Percentiles rank a stretch among this genome's conserved stretches.
Conservation (phyloP, 2,329 filamentous ascomycete genomes). For the Aspergillus japonicus region DNA sequence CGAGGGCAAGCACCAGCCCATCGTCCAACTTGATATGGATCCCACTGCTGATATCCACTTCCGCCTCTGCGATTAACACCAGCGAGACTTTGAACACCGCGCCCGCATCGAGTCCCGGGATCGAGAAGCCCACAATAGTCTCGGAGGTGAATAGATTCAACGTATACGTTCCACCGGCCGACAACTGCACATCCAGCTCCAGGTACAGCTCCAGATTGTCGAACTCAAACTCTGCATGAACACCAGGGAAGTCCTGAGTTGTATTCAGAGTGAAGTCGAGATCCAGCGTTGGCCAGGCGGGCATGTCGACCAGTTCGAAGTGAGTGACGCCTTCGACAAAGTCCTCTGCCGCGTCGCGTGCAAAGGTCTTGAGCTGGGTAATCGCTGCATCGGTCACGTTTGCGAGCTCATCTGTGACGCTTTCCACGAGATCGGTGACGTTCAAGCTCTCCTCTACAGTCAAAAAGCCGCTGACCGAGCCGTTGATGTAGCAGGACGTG, state of each 20-base stretch:
- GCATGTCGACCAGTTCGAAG: conserved; percentile 1
- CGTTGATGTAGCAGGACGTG: conserved; percentile 10
- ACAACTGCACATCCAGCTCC: conserved; percentile 9
- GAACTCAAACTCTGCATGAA: conserved; percentile 5
- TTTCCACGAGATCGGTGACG: not conserved
- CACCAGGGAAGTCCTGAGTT: not conserved
- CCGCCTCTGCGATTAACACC: conserved; percentile 7
- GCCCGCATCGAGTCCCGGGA: conserved; percentile 2
- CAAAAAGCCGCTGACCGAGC: conserved; percentile 2
- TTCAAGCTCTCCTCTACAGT: conserved; percentile 2
- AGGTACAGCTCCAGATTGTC: conserved; percentile 9
- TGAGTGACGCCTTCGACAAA: not conserved
- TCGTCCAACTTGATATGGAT: conserved; percentile 11
- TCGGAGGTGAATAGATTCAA: conserved; percentile 9
- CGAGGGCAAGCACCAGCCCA: conserved; percentile 1
- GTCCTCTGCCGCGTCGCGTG: not conserved
- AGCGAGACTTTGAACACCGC: conserved; percentile 8
- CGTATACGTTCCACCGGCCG: conserved; percentile 9
- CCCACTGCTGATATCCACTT: conserved; percentile 10
- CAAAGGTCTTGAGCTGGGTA: not conserved
- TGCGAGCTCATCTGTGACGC: not conserved
- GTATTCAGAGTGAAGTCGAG: conserved; percentile 4
- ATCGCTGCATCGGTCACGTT: conserved; percentile 2
- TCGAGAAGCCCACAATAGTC: not conserved
- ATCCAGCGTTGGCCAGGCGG: conserved; percentile 10